phyloP scores from a whole-genome alignment of 768 basidiomycete species.

The Heimioporus sp. region DNA sequence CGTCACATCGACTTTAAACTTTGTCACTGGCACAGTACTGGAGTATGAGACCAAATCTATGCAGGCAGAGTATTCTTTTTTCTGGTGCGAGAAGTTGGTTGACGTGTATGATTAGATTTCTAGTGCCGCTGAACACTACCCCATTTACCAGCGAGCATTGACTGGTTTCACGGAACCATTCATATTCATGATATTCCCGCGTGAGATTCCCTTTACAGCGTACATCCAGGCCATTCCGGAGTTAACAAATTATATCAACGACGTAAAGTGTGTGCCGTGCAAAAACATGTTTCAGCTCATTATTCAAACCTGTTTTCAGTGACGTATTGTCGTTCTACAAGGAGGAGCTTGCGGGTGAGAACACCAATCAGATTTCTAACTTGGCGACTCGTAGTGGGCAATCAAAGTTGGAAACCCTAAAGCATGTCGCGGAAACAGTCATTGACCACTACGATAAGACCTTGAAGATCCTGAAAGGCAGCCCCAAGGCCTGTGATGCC shows the following conservation, averaged over 20 bases:
- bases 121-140: slow-evolving; percentile 14
- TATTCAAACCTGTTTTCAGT: slow-evolving; percentile 11
- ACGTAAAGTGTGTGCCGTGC: slow-evolving; percentile 31
- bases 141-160: slow-evolving; percentile 16
- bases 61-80: slow-evolving; percentile 2
- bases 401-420: slow-evolving; percentile 25
- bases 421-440: slow-evolving; percentile 17
- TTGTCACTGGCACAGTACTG: background rate
- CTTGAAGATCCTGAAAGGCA: slow-evolving; percentile 16
- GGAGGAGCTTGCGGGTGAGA: slow-evolving; percentile 34
- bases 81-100: background rate
- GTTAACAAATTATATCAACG: slow-evolving; percentile 19
- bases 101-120: slow-evolving; percentile 5
- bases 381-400: slow-evolving; percentile 19
- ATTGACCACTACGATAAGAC: slow-evolving; percentile 19
- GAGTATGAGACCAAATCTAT: background rate
- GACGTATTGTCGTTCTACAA: slow-evolving; percentile 38
- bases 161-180: slow-evolving; percentile 34
- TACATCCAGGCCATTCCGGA: slow-evolving; percentile 37
- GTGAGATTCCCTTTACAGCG: slow-evolving; percentile 24
- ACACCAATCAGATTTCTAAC: slow-evolving; percentile 30
- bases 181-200: slow-evolving; percentile 32
- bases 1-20: background rate
- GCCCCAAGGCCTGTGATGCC: slow-evolving; percentile 3
- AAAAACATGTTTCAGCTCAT: too few species aligned